Evolutionary conservation across 345 rosid species (phyloP), one percentile per base, ranked within the genome.

Genomic region (Schrenkiella parvula): DNA sequence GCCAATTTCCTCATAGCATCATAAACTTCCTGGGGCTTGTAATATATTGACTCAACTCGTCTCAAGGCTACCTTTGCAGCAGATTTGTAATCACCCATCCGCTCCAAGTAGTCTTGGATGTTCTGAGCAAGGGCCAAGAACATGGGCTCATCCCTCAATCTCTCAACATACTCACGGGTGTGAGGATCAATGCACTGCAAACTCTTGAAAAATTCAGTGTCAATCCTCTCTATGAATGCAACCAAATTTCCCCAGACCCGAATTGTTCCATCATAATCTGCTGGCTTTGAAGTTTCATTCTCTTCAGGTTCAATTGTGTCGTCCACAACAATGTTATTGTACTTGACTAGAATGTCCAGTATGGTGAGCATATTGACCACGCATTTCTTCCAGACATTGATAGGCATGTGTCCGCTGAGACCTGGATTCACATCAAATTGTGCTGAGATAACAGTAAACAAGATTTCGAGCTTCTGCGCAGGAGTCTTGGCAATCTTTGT

Each of bases 341-440:
- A 73, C 78, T 89, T 89, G 69, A 82, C 85, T 25, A 95, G 91
- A 80, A 91, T 87, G 77, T 95, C 97, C 35, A 95, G 88, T 72
- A 88, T 81, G 44, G 80, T 69, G 48, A 88, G 84, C 95, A 95
- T 82, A 80, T 95, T 95, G 50, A 82, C 79, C 63, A 88, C 86
- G 25, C 99, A 89, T 76, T 89, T 88, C 83, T 95, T 91, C 97
- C 99, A 95, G 9, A 91, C 89, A 60, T 76, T 82, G 73, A 95
- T 91, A 13, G 99, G 99, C 96, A 95, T 95, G 80, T 91, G 91
- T n/a, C 99, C 99, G 41, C 78, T 89, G 47, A 91, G 89, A 64
- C 96, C 97, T 0, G 99, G 99, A 63, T 88, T 91, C 34, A 95
- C 96, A 80, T 95, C 99, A 79, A 89, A 95, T 68, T 95, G 99